Percentiles rank a stretch among this genome's conserved stretches.
phyloP scores from a whole-genome alignment of 768 basidiomycete species.

The Aureoboletus auriporus region DNA sequence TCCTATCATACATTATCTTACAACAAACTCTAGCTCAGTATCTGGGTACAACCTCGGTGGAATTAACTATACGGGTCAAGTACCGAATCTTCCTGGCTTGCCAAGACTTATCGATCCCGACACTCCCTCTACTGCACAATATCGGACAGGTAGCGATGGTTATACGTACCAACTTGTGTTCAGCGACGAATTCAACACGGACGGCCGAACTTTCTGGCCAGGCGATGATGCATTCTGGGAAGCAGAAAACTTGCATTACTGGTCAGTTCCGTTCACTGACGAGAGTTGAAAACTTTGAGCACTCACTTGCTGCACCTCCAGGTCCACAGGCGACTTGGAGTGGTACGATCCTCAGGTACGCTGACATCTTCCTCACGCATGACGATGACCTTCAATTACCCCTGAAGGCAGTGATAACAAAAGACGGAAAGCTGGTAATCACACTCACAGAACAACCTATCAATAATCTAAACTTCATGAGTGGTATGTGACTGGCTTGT shows the following conservation, averaged over 20 bases:
- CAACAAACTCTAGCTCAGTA: conserved; percentile 23
- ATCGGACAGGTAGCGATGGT: conserved; percentile 71
- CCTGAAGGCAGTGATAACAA: conserved; percentile 61
- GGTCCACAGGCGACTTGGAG: conserved; percentile 72
- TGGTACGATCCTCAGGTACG: conserved; percentile 77
- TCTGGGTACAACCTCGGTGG: conserved; percentile 78
- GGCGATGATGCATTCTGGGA: conserved; percentile 88
- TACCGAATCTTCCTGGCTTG: conserved; percentile 68
- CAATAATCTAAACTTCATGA: conserved; percentile 82
- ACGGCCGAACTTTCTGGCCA: conserved; percentile 68
- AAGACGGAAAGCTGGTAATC: conserved; percentile 75
- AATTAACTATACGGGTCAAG: conserved; percentile 83
- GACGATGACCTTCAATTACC: neutral
- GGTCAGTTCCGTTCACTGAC: conserved; percentile 34
- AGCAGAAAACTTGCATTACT: conserved; percentile 83
- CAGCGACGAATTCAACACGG: conserved; percentile 81
- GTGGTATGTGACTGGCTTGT: conserved; percentile 43
- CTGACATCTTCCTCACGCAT: conserved; percentile 1
- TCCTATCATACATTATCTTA: conserved; percentile 68
- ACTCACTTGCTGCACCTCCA: conserved; percentile 16
- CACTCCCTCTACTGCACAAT: conserved; percentile 58
- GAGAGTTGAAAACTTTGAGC: neutral
- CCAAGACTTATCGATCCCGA: conserved; percentile 71
- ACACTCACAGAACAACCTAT: conserved; percentile 66
- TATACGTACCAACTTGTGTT: conserved; percentile 79